These are phyloP conservation scores for Pseudozyma thailandica DNA, from an alignment of 1,284 basidiomycete species.

Conservation along the genomic window DNA sequence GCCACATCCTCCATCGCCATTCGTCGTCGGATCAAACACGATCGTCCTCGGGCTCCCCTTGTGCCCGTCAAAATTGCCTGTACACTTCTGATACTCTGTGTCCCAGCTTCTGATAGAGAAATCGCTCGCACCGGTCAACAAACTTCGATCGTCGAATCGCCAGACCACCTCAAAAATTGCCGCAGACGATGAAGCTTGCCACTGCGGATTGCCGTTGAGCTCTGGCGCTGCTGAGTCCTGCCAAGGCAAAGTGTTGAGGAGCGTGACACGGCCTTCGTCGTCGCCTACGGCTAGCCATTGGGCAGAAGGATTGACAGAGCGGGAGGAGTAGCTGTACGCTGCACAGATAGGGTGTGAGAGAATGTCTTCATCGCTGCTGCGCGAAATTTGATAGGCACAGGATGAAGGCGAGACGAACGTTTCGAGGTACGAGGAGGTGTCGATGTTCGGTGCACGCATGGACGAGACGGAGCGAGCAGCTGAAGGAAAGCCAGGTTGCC, in stretches of 20 bases:
- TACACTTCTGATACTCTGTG: conserved; percentile 51
- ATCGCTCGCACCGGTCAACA: conserved; percentile 60
- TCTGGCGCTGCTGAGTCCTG: conserved; percentile 25
- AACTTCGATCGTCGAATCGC: conserved; percentile 58
- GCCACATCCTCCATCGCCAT: conserved; percentile 42
- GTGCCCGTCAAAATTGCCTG: conserved; percentile 42
- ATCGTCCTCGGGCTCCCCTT: conserved; percentile 59
- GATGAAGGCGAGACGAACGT: conserved; percentile 39
- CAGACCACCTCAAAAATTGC: conserved; percentile 62
- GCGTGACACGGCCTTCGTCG: conserved; percentile 62
- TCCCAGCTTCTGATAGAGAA: conserved; percentile 63
- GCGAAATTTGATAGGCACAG: conserved; percentile 18
- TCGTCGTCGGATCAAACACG: conserved; percentile 56
- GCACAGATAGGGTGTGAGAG: conserved; percentile 54
- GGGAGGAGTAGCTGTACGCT: conserved; percentile 54
- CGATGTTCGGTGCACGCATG: conserved; percentile 9
- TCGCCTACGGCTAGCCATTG: conserved; percentile 65
- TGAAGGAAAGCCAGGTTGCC: conserved; percentile 7
- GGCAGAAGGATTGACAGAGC: conserved; percentile 41
- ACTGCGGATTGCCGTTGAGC: conserved; percentile 16
- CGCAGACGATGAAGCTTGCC: conserved; percentile 32
- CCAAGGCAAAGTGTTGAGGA: conserved; percentile 55
- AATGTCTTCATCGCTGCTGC: conserved; percentile 16
- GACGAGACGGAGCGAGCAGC: conserved; percentile 1
- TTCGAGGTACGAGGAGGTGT: conserved; percentile 35